Evolutionary conservation across 2,329 filamentous ascomycete genomes (phyloP).

Genomic region (Cephalotrichum gorgonifer): DNA sequence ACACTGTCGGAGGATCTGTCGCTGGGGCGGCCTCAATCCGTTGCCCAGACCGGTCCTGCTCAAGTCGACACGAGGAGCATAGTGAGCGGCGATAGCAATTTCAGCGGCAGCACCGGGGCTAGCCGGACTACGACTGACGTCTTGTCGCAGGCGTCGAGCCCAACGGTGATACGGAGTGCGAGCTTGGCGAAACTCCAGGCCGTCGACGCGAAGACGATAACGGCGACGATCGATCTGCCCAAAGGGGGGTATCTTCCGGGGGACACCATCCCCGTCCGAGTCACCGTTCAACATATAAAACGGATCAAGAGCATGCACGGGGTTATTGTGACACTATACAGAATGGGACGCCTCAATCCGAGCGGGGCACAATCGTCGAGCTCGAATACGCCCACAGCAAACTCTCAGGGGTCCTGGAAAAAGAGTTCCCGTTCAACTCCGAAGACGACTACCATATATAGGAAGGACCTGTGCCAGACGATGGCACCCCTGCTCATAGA

Average conservation of each 20-base stretch:
- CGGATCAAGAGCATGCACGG: slow-evolving; percentile 84
- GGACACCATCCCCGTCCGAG: slow-evolving; percentile 68
- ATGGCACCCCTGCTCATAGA: slow-evolving; percentile 85
- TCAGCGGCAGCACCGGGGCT: slow-evolving; percentile 55
- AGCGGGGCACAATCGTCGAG: slow-evolving; percentile 9
- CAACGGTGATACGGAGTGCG: not conserved
- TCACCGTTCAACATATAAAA: slow-evolving; percentile 81
- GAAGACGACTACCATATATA: slow-evolving; percentile 85
- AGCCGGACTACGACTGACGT: slow-evolving; percentile 34
- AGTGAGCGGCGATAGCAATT: slow-evolving; percentile 58
- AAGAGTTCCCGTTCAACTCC: slow-evolving; percentile 22
- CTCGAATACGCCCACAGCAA: not conserved
- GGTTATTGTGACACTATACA: slow-evolving; percentile 84
- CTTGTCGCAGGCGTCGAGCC: not conserved
- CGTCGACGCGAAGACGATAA: slow-evolving; percentile 68
- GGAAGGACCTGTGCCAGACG: slow-evolving; percentile 85
- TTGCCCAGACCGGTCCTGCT: slow-evolving; percentile 7
- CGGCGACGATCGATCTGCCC: slow-evolving; percentile 71
- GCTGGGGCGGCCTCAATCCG: not conserved
- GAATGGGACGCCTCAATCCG: slow-evolving; percentile 78
- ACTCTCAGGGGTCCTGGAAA: not conserved
- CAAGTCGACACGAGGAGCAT: slow-evolving; percentile 53
- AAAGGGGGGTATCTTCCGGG: slow-evolving; percentile 79
- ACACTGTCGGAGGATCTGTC: slow-evolving; percentile 26
- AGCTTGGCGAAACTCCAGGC: slow-evolving; percentile 23